Evolutionary conservation across 805 yeast species (phyloP).

Genomic region (Jamesozyma lodderae): DNA sequence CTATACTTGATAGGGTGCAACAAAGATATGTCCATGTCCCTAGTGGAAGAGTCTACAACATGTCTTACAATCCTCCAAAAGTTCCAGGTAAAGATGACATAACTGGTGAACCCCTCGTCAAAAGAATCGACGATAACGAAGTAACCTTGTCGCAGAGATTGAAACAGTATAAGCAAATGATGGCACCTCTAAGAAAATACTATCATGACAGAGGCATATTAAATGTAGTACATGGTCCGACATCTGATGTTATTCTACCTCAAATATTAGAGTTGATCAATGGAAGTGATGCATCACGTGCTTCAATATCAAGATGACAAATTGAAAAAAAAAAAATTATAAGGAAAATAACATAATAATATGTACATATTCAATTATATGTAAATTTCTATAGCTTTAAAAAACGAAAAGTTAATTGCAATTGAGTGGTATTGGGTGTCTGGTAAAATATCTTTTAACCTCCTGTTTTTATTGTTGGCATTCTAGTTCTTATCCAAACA

Average conservation of each 20-base stretch:
- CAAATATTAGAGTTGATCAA: slow-evolving; percentile 35
- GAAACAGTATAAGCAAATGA: slow-evolving; percentile 46
- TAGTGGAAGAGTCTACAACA: slow-evolving; percentile 80
- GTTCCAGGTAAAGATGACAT: slow-evolving; percentile 73
- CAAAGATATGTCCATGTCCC: slow-evolving; percentile 77
- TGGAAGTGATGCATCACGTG: no score
- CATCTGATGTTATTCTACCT: slow-evolving; percentile 80
- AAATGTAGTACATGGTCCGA: slow-evolving; percentile 56
- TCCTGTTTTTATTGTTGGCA: no score
- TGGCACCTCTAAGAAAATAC: slow-evolving; percentile 57
- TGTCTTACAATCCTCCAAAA: slow-evolving; percentile 84
- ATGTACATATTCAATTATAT: no score
- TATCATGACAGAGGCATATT: slow-evolving; percentile 45
- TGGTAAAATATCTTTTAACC: no score
- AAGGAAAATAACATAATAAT: no score
- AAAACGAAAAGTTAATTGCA: no score
- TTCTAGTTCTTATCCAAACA: background rate
- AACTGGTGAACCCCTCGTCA: slow-evolving; percentile 77
- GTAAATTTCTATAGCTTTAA: no score
- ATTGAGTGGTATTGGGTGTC: no score
- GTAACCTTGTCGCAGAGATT: slow-evolving; percentile 62
- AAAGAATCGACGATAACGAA: slow-evolving; percentile 77
- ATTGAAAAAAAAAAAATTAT: no score
- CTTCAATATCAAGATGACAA: no score
- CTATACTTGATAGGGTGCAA: slow-evolving; percentile 71